Base-by-base conservation (phyloP, 2,329 filamentous ascomycete genomes). In the Pseudogymnoascus destructans region DNA sequence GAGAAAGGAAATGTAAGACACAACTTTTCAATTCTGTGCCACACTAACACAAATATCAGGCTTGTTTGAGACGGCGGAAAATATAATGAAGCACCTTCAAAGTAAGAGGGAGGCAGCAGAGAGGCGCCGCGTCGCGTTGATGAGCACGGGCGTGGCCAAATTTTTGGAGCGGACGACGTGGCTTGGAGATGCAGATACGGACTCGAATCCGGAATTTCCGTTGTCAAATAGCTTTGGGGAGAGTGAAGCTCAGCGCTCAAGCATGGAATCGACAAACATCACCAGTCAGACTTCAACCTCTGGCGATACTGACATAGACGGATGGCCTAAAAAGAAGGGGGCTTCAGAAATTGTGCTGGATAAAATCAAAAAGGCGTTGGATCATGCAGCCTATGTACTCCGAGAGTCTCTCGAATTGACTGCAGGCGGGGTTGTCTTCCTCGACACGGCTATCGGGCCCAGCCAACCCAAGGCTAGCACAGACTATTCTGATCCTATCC, bases 1-100 rank as follows among this genome's bases (percentile, higher is more conserved):
- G 73, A 8, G 75, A 81, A 54, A 63, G 58, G 33, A 64, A 62
- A 58, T 64, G 64, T 64, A 27, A 52, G 46, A 52, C 46, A 30
- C 25, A 19, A 17, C 2, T 30, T 19, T 60, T 30, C 5, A 6
- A 11, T 40, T 36, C 13, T 49, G 23, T 42, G 17, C 49, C 55
- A 23, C 35, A 21, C n/a, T 32, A 6, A 35, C 23, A 42, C 33
- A 19, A n/a, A 10, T 17, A 21, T 23, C 23, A 66, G 64, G 62
- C 55, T 58, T 66, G 25, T 60, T 60, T 23, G 60, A 62, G 11
- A 61, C 64, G 36, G 62, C 65, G 3, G 52, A 15, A 3, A 65
- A 66, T 57, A 59, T 65, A 3, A 66, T 66, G 65, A 64, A 56
- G 42, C 62, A 66, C 58, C 58, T 66, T 10, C 62, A 64, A 27